Percentiles rank a stretch among this genome's conserved stretches.
Conservation (phyloP, 495 filamentous ascomycete genomes). For the Aeminium ludgeri region DNA sequence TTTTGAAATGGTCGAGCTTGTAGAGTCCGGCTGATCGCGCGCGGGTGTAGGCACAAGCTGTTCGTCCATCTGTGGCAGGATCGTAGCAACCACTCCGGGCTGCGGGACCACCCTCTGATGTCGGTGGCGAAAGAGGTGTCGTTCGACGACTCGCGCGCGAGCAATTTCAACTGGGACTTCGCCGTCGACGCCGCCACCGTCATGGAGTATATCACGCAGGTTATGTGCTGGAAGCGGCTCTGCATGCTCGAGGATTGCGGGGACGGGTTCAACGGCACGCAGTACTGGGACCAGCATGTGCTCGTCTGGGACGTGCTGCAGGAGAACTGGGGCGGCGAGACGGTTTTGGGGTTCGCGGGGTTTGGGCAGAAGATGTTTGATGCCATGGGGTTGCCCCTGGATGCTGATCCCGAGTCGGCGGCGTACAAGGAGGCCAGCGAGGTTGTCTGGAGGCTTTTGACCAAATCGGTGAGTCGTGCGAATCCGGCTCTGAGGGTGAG, state of each 20-base stretch:
- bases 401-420: constrained; percentile 1
- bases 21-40: neutral
- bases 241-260: constrained; percentile 5
- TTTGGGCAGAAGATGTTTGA: constrained; percentile 5
- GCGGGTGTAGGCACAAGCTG: constrained; percentile 4
- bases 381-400: neutral
- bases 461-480: neutral
- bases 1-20: no score
- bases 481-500: no score
- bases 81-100: constrained; percentile 2
- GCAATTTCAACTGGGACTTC: constrained; percentile 7
- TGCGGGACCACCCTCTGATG: constrained; percentile 1
- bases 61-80: constrained; percentile 7
- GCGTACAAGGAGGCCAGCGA: constrained; percentile 2
- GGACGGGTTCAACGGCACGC: constrained; percentile 4
- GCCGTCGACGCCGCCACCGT: neutral
- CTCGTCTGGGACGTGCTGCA: constrained; percentile 4
- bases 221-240: constrained; percentile 6
- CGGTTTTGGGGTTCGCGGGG: constrained; percentile 3
- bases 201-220: constrained; percentile 1
- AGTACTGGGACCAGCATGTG: constrained; percentile 4
- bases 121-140: neutral
- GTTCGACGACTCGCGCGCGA: constrained; percentile 2
- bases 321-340: constrained; percentile 4
- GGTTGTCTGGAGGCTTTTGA: constrained; percentile 2